Conservation (phyloP, 2,329 filamentous ascomycete species). For the Gaeumannomyces sp. region DNA sequence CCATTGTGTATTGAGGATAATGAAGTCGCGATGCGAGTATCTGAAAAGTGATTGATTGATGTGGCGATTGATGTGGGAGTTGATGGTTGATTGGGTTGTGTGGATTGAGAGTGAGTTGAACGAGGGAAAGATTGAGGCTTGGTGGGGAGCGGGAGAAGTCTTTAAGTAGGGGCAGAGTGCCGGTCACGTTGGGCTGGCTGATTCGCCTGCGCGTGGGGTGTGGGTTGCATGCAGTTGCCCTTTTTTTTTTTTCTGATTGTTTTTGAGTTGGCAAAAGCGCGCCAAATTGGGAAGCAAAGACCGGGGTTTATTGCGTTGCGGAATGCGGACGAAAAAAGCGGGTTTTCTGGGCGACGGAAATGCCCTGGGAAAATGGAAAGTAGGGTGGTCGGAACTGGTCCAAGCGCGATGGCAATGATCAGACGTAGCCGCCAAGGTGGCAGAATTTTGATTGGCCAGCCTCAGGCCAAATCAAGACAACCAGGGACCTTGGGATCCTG, state of each 20-base stretch:
- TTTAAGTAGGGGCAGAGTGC: conserved; percentile 30
- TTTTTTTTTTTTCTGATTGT: background rate
- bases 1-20: conserved; percentile 39
- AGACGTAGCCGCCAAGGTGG: background rate
- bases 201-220: conserved; percentile 19
- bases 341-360: conserved; percentile 4
- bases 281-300: background rate
- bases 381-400: background rate
- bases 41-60: conserved; percentile 4
- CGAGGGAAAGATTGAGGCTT: conserved; percentile 30
- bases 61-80: conserved; percentile 1
- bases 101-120: conserved; percentile 22
- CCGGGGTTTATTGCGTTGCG: conserved; percentile 2
- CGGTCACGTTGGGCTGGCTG: conserved; percentile 27
- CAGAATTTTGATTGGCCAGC: conserved; percentile 15
- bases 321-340: background rate
- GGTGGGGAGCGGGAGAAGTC: conserved; percentile 33
- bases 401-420: background rate
- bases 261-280: conserved; percentile 14
- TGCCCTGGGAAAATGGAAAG: background rate
- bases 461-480: background rate
- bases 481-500: background rate
- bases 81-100: conserved; percentile 4
- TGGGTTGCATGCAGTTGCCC: background rate
- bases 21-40: background rate